Evolutionary conservation across 768 basidiomycete species (phyloP).

Genomic region (Auriscalpium microsporum): DNA sequence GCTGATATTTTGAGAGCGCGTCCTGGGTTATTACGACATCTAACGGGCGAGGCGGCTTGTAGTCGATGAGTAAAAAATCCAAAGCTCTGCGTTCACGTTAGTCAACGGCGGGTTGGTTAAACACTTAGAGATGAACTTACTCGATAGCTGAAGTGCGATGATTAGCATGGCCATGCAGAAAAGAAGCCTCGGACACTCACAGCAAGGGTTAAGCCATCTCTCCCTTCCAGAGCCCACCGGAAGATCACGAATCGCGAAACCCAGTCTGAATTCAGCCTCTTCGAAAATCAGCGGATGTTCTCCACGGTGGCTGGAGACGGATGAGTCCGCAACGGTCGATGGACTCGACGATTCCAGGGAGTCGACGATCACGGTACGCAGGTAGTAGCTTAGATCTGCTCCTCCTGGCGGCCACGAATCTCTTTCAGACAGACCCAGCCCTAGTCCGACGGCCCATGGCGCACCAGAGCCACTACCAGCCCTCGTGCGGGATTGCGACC

Average conservation of each 20-base stretch:
- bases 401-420: conserved; percentile 85
- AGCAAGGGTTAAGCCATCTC: conserved; percentile 75
- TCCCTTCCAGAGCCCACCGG: conserved; percentile 54
- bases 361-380: conserved; percentile 81
- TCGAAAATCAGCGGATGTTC: conserved; percentile 23
- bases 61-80: conserved; percentile 86
- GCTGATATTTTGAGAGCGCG: conserved; percentile 78
- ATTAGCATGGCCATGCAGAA: background rate
- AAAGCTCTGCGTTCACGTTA: conserved; percentile 47
- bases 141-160: conserved; percentile 23
- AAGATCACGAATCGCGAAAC: conserved; percentile 77
- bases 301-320: background rate
- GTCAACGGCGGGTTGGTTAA: background rate
- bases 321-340: background rate
- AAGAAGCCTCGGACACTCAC: conserved; percentile 37
- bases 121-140: conserved; percentile 16
- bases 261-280: conserved; percentile 71
- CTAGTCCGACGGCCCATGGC: conserved; percentile 63
- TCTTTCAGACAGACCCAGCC: conserved; percentile 60
- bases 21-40: conserved; percentile 62
- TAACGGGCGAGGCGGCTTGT: conserved; percentile 77
- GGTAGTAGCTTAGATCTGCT: conserved; percentile 72
- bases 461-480: background rate
- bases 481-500: background rate
- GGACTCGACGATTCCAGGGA: conserved; percentile 39